phyloP scores from a whole-genome alignment of 2,329 filamentous ascomycete genomes.

The Fusarium sp. region DNA sequence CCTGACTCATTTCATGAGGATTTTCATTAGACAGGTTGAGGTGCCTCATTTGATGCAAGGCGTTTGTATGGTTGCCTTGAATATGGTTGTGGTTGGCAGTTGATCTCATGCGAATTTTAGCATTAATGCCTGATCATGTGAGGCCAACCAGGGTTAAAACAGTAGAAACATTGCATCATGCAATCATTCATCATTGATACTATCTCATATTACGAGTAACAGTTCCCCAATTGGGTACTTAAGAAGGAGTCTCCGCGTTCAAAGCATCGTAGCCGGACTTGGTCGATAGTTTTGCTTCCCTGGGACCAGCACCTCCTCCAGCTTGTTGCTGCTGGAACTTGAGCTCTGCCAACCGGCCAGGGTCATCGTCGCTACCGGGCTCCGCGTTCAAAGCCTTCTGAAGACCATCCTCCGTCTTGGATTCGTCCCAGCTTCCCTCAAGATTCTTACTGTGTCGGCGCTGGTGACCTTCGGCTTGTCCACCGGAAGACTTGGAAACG shows the following conservation, averaged over 20 bases:
- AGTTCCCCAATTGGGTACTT: neutral
- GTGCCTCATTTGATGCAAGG: neutral
- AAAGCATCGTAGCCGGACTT: constrained; percentile 47
- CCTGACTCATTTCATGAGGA: constrained; percentile 2
- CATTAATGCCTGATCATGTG: neutral
- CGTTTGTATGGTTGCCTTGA: neutral
- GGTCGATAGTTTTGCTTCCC: constrained; percentile 38
- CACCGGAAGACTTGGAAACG: constrained; percentile 24
- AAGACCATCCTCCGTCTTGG: constrained; percentile 48
- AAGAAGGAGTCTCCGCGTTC: constrained; percentile 43
- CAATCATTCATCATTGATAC: constrained; percentile 26
- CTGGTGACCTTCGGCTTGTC: constrained; percentile 48
- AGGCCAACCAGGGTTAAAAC: neutral
- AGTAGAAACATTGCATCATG: constrained; percentile 4
- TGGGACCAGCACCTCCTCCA: constrained; percentile 40
- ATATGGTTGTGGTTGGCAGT: neutral
- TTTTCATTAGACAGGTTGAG: neutral
- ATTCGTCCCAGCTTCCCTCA: constrained; percentile 48
- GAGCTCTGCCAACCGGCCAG: constrained; percentile 56
- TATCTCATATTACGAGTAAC: constrained; percentile 3
- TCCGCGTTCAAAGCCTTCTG: constrained; percentile 54
- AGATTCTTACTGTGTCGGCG: constrained; percentile 58
- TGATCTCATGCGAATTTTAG: neutral
- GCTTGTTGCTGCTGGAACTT: constrained; percentile 49
- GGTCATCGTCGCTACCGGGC: constrained; percentile 60